Percentiles rank a stretch among this genome's conserved stretches.
phyloP scores from a whole-genome alignment of 2,329 filamentous ascomycete genomes.

The Scytalidium lignicola region DNA sequence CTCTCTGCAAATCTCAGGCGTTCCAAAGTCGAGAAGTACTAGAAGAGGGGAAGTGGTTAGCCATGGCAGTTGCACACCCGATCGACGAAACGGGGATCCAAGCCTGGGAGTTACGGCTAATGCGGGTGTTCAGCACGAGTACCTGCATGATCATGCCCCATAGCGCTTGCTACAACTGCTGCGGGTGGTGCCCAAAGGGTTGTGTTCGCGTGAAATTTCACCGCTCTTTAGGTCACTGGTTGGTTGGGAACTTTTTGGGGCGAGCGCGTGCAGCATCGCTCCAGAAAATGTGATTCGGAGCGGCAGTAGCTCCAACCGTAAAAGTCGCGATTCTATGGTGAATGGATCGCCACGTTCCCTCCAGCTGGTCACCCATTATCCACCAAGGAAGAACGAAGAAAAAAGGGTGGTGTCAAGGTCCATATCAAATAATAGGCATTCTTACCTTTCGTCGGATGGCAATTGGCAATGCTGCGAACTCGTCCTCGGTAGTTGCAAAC shows the following conservation, averaged over 20 bases:
- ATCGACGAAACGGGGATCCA: background rate
- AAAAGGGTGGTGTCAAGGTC: background rate
- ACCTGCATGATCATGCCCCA: slow-evolving; percentile 1
- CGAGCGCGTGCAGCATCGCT: background rate
- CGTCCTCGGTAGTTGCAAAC: slow-evolving; percentile 34
- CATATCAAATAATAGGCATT: background rate
- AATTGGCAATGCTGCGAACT: slow-evolving; percentile 44
- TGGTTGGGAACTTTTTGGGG: background rate
- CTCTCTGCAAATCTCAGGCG: slow-evolving; percentile 60
- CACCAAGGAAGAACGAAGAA: background rate
- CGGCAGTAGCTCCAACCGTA: background rate
- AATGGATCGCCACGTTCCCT: background rate
- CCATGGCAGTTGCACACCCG: background rate
- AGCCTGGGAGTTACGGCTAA: background rate
- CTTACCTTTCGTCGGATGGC: slow-evolving; percentile 48
- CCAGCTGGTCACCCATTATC: background rate
- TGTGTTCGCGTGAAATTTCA: background rate
- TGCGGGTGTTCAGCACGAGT: background rate
- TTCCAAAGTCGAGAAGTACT: slow-evolving; percentile 73
- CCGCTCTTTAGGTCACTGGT: background rate
- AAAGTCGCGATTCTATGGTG: background rate
- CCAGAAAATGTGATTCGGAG: background rate
- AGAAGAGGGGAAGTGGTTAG: slow-evolving; percentile 13
- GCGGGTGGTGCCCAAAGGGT: background rate
- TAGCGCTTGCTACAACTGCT: background rate